A percentile compares a stretch with the other conserved stretches of the same genome.
These are phyloP conservation scores for Podosphaera leucotricha DNA, from an alignment of 2,329 filamentous ascomycete species.

Conservation along the genomic window DNA sequence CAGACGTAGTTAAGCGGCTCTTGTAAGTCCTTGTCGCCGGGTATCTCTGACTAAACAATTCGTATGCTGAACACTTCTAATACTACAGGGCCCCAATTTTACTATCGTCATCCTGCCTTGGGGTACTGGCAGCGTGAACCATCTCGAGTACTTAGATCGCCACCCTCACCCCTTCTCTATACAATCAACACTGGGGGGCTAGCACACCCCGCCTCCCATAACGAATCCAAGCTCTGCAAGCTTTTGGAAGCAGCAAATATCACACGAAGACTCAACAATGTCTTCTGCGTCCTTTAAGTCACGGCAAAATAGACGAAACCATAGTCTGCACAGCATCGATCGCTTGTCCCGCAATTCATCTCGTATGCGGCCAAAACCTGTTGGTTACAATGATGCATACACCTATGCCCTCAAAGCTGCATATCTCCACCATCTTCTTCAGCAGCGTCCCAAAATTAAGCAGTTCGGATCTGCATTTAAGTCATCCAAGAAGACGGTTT, in stretches of 20 bases:
- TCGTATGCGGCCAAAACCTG: slow-evolving; percentile 22
- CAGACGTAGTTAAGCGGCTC: not conserved
- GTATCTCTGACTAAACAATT: not conserved
- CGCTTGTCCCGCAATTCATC: slow-evolving; percentile 18
- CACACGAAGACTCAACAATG: slow-evolving; percentile 8
- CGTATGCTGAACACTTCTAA: not conserved
- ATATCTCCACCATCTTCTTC: slow-evolving; percentile 78
- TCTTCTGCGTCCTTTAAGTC: slow-evolving; percentile 13
- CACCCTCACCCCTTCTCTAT: not conserved
- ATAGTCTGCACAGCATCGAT: slow-evolving; percentile 11
- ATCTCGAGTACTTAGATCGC: not conserved
- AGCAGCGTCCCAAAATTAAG: slow-evolving; percentile 71
- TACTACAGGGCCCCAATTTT: not conserved
- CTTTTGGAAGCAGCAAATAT: not conserved
- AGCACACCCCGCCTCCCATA: not conserved
- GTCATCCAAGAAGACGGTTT: slow-evolving; percentile 38
- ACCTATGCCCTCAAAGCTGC: slow-evolving; percentile 75
- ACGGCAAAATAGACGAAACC: slow-evolving; percentile 12
- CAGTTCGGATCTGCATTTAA: slow-evolving; percentile 55
- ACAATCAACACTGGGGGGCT: not conserved
- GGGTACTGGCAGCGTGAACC: not conserved
- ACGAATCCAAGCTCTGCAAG: not conserved
- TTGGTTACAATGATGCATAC: slow-evolving; percentile 62
- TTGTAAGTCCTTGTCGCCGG: not conserved
- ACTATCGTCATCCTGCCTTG: not conserved